These are phyloP conservation scores for Priceomyces fermenticarens DNA, from an alignment of 805 yeast genomes.

Conservation along the genomic window DNA sequence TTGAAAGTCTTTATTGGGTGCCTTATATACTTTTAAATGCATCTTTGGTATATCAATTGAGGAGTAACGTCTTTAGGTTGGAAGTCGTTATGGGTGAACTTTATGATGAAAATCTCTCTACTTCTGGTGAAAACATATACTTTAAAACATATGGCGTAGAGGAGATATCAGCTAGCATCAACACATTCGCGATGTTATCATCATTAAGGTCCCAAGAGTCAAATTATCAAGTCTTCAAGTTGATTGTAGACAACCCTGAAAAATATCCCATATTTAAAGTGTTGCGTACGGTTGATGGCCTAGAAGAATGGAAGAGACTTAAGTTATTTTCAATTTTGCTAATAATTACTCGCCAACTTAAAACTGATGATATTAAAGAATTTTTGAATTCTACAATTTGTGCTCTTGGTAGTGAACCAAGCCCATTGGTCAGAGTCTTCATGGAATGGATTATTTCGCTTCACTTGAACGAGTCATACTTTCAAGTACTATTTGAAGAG, in stretches of 20 bases:
- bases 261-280: conserved; percentile 47
- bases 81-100: conserved; percentile 55
- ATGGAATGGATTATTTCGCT: conserved; percentile 75
- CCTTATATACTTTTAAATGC: conserved; percentile 45
- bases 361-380: conserved; percentile 6
- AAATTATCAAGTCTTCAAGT: conserved; percentile 29
- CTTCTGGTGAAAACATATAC: conserved; percentile 34
- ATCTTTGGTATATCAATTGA: conserved; percentile 50
- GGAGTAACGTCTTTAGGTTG: conserved; percentile 53
- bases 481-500: conserved; percentile 14
- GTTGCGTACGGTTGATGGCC: conserved; percentile 57
- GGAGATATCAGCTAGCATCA: conserved; percentile 54
- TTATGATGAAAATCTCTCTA: conserved; percentile 44
- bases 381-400: conserved; percentile 34
- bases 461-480: conserved; percentile 23
- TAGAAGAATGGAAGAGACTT: conserved; percentile 66
- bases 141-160: conserved; percentile 49
- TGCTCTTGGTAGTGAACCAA: conserved; percentile 54
- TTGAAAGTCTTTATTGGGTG: conserved; percentile 50
- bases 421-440: conserved; percentile 73
- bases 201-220: conserved; percentile 23
- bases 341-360: conserved; percentile 13
- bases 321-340: conserved; percentile 52
- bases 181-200: conserved; percentile 46
- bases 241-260: conserved; percentile 34